Percentiles rank a stretch among this genome's conserved stretches.
Evolutionary conservation across 805 yeast species (phyloP).

Genomic region (Cyberlindnera samutprakarnensis): DNA sequence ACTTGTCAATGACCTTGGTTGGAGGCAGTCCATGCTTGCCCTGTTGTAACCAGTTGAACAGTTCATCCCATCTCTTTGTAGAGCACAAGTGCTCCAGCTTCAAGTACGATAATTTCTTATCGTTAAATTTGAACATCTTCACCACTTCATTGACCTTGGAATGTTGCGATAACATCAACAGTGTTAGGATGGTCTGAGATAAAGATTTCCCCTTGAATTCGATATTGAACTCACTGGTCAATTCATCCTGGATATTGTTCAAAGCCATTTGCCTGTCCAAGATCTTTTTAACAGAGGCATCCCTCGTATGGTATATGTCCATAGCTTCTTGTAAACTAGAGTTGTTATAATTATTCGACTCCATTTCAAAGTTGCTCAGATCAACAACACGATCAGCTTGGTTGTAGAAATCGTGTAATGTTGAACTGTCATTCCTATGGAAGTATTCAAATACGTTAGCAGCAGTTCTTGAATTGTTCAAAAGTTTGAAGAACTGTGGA

Average conservation of each 20-base stretch:
- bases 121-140: slow-evolving; percentile 49
- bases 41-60: slow-evolving; percentile 50
- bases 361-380: slow-evolving; percentile 34
- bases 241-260: slow-evolving; percentile 34
- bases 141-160: slow-evolving; percentile 40
- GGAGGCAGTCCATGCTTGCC: slow-evolving; percentile 44
- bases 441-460: slow-evolving; percentile 25
- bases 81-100: slow-evolving; percentile 41
- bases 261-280: slow-evolving; percentile 39
- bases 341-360: slow-evolving; percentile 10
- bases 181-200: slow-evolving; percentile 37
- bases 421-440: slow-evolving; percentile 27
- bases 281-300: slow-evolving; percentile 29
- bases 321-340: slow-evolving; percentile 16
- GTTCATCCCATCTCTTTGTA: slow-evolving; percentile 43
- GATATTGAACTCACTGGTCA: slow-evolving; percentile 33
- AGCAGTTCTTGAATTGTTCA: slow-evolving; percentile 42
- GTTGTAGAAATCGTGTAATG: slow-evolving; percentile 47
- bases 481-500: slow-evolving; percentile 61
- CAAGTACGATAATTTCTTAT: slow-evolving; percentile 47
- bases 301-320: slow-evolving; percentile 22
- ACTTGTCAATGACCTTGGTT: slow-evolving; percentile 37
- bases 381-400: slow-evolving; percentile 55
- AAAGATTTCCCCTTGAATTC: slow-evolving; percentile 37
- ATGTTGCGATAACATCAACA: slow-evolving; percentile 42